Conservation (phyloP, 140 eudicot genomes). For the Flaveria floridana region DNA sequence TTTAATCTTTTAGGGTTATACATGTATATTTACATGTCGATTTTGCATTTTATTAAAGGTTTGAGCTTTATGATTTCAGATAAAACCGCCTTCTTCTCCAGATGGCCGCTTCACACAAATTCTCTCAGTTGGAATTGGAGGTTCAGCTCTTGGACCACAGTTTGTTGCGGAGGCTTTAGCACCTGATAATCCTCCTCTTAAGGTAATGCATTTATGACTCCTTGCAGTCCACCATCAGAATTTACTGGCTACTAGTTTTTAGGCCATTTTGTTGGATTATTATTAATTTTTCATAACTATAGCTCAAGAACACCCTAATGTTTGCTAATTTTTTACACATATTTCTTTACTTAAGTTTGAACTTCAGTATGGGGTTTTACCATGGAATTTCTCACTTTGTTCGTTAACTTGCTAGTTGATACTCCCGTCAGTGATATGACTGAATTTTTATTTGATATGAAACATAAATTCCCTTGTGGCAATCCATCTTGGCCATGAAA, state of each 20-base stretch:
- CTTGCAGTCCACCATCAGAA: not conserved
- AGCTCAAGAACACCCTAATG: not conserved
- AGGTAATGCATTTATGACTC: constrained; percentile 41
- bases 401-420: not conserved
- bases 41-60: not conserved
- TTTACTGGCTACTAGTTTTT: not conserved
- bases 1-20: not conserved
- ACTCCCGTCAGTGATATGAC: not conserved
- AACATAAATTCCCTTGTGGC: not conserved
- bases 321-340: not conserved
- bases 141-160: constrained; percentile 98
- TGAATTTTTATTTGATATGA: not conserved
- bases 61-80: constrained; percentile 48
- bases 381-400: not conserved
- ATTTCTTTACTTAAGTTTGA: not conserved
- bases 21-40: not conserved
- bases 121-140: constrained; percentile 96
- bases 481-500: not conserved
- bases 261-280: not conserved
- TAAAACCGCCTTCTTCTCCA: constrained; percentile 63
- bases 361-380: not conserved
- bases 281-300: not conserved
- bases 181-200: constrained; percentile 98
- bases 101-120: constrained; percentile 69
- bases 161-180: constrained; percentile 97